Evolutionary conservation across 768 basidiomycete genomes (phyloP).

Genomic region (Pleurotus eryngii): DNA sequence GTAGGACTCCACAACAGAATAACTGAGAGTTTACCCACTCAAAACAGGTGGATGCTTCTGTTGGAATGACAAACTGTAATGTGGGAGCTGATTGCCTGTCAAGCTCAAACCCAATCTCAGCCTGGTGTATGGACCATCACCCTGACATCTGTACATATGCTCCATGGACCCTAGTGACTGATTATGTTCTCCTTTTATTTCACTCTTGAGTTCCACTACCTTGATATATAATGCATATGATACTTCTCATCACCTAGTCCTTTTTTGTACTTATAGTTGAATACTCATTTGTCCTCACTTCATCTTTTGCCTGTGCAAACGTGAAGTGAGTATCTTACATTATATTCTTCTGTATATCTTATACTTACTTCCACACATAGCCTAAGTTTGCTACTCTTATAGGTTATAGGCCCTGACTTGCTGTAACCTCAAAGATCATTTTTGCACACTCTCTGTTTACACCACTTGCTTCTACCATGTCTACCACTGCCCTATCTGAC

Average conservation of each 20-base stretch:
- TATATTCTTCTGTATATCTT: not conserved
- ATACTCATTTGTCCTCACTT: not conserved
- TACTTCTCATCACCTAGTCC: not conserved
- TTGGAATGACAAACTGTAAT: not conserved
- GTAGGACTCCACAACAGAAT: too few relatives aligned
- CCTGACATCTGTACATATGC: not conserved
- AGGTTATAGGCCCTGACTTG: slow-evolving; percentile 22
- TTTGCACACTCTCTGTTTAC: not conserved
- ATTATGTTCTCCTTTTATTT: not conserved
- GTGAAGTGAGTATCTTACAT: not conserved
- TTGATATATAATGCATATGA: not conserved
- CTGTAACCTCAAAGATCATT: slow-evolving; percentile 8
- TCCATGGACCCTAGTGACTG: not conserved
- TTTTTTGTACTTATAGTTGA: not conserved
- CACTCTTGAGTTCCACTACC: not conserved
- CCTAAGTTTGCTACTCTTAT: slow-evolving; percentile 7
- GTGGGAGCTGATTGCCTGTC: not conserved
- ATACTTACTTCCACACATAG: not conserved
- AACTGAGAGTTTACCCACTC: too few relatives aligned
- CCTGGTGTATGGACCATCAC: not conserved
- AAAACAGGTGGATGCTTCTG: not conserved
- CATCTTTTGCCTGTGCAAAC: not conserved
- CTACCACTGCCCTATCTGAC: slow-evolving; percentile 18
- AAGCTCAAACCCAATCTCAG: not conserved
- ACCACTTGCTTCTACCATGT: slow-evolving; percentile 8